Evolutionary conservation across 495 filamentous ascomycete species (phyloP).

Genomic region (Echria macrotheca): DNA sequence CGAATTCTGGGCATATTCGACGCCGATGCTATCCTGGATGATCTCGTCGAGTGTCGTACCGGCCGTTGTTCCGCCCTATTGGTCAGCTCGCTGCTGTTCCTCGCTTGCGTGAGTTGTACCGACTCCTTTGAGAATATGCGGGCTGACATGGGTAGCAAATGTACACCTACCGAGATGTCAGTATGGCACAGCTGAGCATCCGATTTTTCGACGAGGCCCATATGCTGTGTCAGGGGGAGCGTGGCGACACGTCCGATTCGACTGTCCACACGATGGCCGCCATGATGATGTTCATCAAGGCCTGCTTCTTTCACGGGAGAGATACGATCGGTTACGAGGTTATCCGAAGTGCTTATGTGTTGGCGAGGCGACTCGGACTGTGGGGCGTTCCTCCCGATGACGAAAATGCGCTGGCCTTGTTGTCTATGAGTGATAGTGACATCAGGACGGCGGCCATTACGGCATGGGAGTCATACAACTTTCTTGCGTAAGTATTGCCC

Average conservation of each 20-base stretch:
- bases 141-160: background rate
- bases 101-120: background rate
- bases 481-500: background rate
- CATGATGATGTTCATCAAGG: background rate
- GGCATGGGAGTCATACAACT: background rate
- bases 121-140: background rate
- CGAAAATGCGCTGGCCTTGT: too few species aligned
- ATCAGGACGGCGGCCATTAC: too few species aligned
- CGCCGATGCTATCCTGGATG: background rate
- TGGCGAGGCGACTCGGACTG: too few species aligned
- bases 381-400: too few species aligned
- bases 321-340: background rate
- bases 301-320: background rate
- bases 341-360: too few species aligned
- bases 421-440: too few species aligned
- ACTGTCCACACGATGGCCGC: background rate
- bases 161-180: background rate
- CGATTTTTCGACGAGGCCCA: background rate
- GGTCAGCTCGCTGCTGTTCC: background rate
- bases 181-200: background rate
- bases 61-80: background rate
- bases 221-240: background rate
- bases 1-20: conserved; percentile 14
- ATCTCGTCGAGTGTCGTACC: background rate
- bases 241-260: background rate